phyloP scores from a whole-genome alignment of 2,329 filamentous ascomycete genomes.

The Dendryphion nanum region DNA sequence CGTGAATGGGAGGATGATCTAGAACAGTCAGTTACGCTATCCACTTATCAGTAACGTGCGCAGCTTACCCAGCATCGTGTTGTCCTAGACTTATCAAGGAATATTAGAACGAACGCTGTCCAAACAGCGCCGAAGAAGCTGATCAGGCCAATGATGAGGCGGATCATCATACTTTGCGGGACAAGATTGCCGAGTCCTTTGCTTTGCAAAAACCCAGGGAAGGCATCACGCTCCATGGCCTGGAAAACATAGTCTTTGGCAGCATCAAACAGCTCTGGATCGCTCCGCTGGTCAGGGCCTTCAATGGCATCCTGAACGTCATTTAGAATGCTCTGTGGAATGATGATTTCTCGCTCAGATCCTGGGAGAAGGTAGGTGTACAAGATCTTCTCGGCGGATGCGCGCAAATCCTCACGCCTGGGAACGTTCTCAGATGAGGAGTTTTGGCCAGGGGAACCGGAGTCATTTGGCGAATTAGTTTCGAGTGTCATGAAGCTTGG shows the following conservation, averaged over 20 bases:
- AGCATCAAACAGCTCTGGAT: conserved; percentile 94
- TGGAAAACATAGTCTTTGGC: conserved; percentile 99
- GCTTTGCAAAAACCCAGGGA: conserved; percentile 89
- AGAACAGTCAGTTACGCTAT: conserved; percentile 27
- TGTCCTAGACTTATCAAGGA: conserved; percentile 72
- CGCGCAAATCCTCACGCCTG: conserved; percentile 75
- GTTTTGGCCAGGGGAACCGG: conserved; percentile 57
- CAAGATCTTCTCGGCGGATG: conserved; percentile 96
- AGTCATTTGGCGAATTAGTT: conserved; percentile 56
- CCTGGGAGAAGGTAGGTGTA: conserved; percentile 94
- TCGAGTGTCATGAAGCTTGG: conserved; percentile 65
- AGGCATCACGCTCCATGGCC: conserved; percentile 99
- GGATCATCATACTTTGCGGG: conserved; percentile 81
- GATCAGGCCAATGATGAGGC: conserved; percentile 80
- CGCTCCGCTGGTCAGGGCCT: conserved; percentile 77
- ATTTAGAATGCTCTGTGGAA: conserved; percentile 82
- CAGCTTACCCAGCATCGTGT: conserved; percentile 80
- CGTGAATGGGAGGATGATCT: conserved; percentile 86
- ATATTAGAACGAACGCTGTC: conserved; percentile 90
- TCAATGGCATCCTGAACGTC: conserved; percentile 88
- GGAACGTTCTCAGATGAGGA: conserved; percentile 32
- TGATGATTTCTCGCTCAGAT: conserved; percentile 93
- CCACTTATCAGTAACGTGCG: not conserved
- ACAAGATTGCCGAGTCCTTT: conserved; percentile 96
- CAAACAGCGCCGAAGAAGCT: conserved; percentile 91